Evolutionary conservation across 2,329 filamentous ascomycete genomes (phyloP).

Genomic region (Dactylella cylindrospora): DNA sequence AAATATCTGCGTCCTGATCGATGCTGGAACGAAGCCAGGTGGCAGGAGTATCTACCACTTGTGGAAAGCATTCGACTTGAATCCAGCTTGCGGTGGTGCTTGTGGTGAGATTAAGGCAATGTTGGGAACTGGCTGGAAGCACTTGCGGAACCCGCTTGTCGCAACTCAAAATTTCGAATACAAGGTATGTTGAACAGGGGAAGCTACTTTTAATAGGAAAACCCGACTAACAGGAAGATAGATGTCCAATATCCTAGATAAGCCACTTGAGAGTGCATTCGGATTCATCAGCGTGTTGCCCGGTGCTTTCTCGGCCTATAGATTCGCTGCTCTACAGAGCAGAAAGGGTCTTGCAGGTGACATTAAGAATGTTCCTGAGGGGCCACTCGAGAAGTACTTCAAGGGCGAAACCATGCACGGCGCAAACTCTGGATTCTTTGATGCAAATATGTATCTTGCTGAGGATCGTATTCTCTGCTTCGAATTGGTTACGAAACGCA

Average conservation of each 20-base stretch:
- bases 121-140: constrained; percentile 79
- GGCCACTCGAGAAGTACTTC: constrained; percentile 95
- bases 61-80: constrained; percentile 97
- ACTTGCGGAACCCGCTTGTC: constrained; percentile 87
- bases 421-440: constrained; percentile 91
- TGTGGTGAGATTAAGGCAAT: constrained; percentile 99
- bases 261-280: constrained; percentile 94
- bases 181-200: constrained; percentile 64
- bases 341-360: constrained; percentile 56
- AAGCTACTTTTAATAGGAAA: too few species aligned
- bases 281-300: constrained; percentile 96
- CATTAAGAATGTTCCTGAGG: constrained; percentile 73
- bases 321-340: constrained; percentile 91
- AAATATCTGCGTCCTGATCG: constrained; percentile 93
- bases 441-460: constrained; percentile 98
- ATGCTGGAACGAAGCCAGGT: constrained; percentile 92
- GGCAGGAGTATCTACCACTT: constrained; percentile 94
- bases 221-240: too few species aligned
- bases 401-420: constrained; percentile 94
- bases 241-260: constrained; percentile 99
- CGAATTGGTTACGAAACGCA: constrained; percentile 94
- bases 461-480: constrained; percentile 99
- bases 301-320: constrained; percentile 97
- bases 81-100: constrained; percentile 95
- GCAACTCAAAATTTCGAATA: constrained; percentile 99